Percentiles rank a stretch among this genome's conserved stretches.
phyloP scores from a whole-genome alignment of 371 early-diverging fungal genomes.

The Mortierella sp. region DNA sequence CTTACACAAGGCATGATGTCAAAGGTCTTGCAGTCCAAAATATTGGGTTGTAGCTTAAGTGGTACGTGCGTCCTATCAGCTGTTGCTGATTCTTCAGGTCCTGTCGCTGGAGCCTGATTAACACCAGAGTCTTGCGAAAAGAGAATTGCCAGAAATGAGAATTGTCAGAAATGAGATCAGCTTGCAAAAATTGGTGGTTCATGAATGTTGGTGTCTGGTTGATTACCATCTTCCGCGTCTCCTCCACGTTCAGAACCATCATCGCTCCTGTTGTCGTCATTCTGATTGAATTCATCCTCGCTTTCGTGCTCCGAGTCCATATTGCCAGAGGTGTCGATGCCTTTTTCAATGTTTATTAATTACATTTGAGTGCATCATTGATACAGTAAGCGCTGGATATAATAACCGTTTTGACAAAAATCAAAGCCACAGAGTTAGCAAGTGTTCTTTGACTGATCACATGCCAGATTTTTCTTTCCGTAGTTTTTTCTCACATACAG shows the following conservation, averaged over 20 bases:
- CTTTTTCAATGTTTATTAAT: not conserved
- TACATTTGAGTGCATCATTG: not conserved
- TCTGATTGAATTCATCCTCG: constrained; percentile 50
- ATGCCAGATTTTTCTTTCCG: too few relatives aligned
- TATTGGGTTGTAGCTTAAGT: constrained; percentile 56
- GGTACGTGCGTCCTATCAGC: constrained; percentile 55
- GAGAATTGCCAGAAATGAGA: not conserved
- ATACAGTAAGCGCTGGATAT: too few relatives aligned
- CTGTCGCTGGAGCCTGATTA: constrained; percentile 3
- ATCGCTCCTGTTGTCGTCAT: constrained; percentile 48
- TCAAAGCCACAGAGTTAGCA: too few relatives aligned
- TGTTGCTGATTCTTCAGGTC: constrained; percentile 18
- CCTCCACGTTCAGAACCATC: constrained; percentile 54
- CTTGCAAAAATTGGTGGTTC: not conserved
- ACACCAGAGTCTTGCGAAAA: not conserved
- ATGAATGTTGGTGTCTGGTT: not conserved
- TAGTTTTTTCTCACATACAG: too few relatives aligned
- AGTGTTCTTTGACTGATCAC: too few relatives aligned
- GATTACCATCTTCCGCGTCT: constrained; percentile 42
- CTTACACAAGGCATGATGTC: constrained; percentile 71
- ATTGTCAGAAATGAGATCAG: not conserved
- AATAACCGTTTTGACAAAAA: too few relatives aligned
- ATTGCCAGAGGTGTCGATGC: not conserved
- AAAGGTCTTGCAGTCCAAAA: constrained; percentile 62
- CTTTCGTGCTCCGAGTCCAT: constrained; percentile 58